Percentiles rank a stretch among this genome's conserved stretches.
phyloP scores from a whole-genome alignment of 306 rosid genomes.

The Corylus americana region DNA sequence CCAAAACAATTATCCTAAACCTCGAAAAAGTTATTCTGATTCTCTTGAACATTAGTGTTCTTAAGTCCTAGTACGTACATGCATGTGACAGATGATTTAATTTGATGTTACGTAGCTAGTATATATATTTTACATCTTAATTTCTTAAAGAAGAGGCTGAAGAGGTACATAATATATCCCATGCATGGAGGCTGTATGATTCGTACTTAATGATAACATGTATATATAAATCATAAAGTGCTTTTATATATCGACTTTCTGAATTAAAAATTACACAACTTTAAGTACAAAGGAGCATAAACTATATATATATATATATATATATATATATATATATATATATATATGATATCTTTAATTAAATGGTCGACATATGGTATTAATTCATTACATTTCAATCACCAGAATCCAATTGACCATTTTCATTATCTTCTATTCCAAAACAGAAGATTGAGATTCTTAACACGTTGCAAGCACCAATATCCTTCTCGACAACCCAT shows the following conservation, averaged over 20 bases:
- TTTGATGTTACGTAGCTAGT: constrained; percentile 1
- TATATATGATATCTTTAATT: neutral
- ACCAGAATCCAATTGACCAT: constrained; percentile 19
- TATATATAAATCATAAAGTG: too few relatives aligned
- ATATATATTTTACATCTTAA: neutral
- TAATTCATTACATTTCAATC: constrained; percentile 16
- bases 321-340: neutral
- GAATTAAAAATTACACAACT: neutral
- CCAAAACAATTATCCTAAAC: constrained; percentile 27
- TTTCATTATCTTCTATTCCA: constrained; percentile 20
- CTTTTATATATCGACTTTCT: neutral
- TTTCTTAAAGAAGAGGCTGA: neutral
- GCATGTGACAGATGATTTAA: constrained; percentile 21
- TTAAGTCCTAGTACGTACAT: constrained; percentile 31
- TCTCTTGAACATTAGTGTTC: constrained; percentile 28
- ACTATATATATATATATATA: neutral
- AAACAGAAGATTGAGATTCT: constrained; percentile 41
- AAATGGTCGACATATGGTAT: constrained; percentile 13
- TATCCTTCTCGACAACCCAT: neutral
- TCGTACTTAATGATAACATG: neutral
- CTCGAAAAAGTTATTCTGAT: constrained; percentile 41
- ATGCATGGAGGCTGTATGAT: neutral
- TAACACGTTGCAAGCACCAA: neutral
- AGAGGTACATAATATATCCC: neutral
- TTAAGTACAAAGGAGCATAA: constrained; percentile 6